Evolutionary conservation across 176 grass and related monocot species (phyloP).

Genomic region (Paspalum vaginatum): DNA sequence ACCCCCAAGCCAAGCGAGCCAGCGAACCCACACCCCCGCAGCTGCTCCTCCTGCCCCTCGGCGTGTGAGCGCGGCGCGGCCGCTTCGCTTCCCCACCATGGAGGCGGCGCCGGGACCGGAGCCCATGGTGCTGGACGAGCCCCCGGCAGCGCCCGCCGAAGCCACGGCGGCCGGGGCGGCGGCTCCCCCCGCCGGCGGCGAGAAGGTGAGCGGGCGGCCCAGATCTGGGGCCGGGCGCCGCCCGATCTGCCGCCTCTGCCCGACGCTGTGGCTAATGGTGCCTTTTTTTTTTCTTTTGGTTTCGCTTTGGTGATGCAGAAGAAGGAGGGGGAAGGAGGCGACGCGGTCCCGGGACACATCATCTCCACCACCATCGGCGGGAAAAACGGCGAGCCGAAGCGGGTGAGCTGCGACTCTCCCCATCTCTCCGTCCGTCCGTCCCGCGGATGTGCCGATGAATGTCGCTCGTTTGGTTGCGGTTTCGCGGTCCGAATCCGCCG

Average conservation of each 20-base stretch:
- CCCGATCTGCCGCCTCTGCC: conserved; percentile 23
- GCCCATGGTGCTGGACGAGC: conserved; percentile 51
- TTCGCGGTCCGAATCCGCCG: background rate
- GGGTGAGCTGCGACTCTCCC: conserved; percentile 48
- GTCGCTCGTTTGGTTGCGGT: background rate
- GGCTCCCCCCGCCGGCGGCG: background rate
- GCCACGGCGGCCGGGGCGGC: background rate
- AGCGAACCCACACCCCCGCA: conserved; percentile 1
- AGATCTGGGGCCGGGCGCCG: conserved; percentile 39
- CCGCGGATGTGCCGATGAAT: conserved; percentile 7
- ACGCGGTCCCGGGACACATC: conserved; percentile 84
- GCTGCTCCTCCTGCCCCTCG: background rate
- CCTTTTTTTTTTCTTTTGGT: background rate
- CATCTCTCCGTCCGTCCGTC: background rate
- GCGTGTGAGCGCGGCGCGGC: background rate
- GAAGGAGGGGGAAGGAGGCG: conserved; percentile 51
- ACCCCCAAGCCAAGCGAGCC: background rate
- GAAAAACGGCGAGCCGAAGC: conserved; percentile 98
- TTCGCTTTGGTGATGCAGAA: conserved; percentile 9
- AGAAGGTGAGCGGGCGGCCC: conserved; percentile 31
- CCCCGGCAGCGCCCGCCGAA: background rate
- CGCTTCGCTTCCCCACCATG: conserved; percentile 9
- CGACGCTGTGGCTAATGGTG: conserved; percentile 38
- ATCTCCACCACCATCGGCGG: conserved; percentile 98
- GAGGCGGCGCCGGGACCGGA: conserved; percentile 54